Evolutionary conservation across 192 early-diverging fungal species (phyloP).

Genomic region (Pilobolus umbonatus): DNA sequence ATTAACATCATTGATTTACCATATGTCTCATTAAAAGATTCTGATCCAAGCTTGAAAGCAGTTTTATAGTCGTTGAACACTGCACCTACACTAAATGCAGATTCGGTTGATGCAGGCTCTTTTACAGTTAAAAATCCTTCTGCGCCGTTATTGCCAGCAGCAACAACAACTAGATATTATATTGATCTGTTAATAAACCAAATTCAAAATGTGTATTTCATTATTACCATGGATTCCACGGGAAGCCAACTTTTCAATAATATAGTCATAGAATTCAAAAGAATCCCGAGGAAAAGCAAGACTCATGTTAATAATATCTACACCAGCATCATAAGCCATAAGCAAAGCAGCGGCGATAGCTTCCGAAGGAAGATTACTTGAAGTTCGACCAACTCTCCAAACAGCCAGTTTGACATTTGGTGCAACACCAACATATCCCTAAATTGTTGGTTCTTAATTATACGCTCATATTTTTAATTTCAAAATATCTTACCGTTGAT

Average conservation of each 20-base stretch:
- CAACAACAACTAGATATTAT: conserved; percentile 52
- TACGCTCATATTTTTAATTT: neutral
- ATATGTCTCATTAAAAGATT: conserved; percentile 34
- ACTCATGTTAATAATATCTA: conserved; percentile 78
- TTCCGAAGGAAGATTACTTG: conserved; percentile 57
- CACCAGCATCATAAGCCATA: conserved; percentile 55
- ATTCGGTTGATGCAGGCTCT: conserved; percentile 51
- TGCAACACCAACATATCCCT: conserved; percentile 53
- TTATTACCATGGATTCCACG: conserved; percentile 30
- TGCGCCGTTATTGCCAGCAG: conserved; percentile 64
- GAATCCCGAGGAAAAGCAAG: conserved; percentile 75
- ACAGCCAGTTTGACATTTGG: conserved; percentile 62
- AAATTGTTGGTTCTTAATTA: neutral
- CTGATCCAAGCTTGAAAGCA: conserved; percentile 30
- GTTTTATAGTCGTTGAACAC: conserved; percentile 41
- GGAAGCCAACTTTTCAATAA: no score
- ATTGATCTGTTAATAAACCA: conserved; percentile 41
- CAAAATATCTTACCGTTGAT: conserved; percentile 14
- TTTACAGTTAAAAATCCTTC: conserved; percentile 54
- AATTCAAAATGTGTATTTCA: conserved; percentile 48
- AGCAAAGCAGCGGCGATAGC: conserved; percentile 72
- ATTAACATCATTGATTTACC: conserved; percentile 1
- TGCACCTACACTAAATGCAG: conserved; percentile 56
- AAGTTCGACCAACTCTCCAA: conserved; percentile 81
- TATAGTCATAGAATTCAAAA: no score